Evolutionary conservation across 2,329 filamentous ascomycete species (phyloP).

Genomic region (Tympanopsis confertula): DNA sequence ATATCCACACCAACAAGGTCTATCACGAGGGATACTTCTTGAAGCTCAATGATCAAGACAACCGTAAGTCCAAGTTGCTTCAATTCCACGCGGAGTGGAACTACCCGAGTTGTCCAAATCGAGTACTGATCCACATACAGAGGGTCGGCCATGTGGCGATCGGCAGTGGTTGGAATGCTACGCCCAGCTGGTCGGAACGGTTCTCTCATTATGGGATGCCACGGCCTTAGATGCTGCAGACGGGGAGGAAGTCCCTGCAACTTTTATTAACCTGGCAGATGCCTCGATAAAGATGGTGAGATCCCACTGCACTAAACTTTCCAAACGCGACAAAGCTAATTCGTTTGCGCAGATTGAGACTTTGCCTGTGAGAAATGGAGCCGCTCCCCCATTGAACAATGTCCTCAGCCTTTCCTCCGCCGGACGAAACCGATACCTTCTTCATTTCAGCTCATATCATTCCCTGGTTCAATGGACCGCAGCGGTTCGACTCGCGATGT

Average conservation of each 20-base stretch:
- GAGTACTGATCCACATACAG: conserved; percentile 25
- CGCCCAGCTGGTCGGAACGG: conserved; percentile 58
- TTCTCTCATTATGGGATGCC: conserved; percentile 59
- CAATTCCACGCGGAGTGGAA: not conserved
- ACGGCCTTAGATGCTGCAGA: conserved; percentile 51
- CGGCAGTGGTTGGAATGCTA: conserved; percentile 59
- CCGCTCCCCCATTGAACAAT: conserved; percentile 48
- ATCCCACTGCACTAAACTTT: not conserved
- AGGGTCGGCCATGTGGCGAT: conserved; percentile 48
- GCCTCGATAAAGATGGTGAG: conserved; percentile 60
- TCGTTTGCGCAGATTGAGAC: conserved; percentile 35
- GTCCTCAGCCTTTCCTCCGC: conserved; percentile 58
- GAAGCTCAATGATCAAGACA: conserved; percentile 57
- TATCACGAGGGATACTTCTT: conserved; percentile 63
- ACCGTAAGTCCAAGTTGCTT: conserved; percentile 31
- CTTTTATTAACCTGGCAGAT: conserved; percentile 59
- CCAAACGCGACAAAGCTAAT: not conserved
- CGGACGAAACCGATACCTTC: conserved; percentile 56
- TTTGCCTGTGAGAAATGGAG: conserved; percentile 45
- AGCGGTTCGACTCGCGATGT: conserved; percentile 56
- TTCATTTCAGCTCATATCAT: conserved; percentile 58
- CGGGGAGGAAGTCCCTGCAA: conserved; percentile 50
- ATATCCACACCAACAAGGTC: conserved; percentile 57
- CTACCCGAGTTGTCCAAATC: no score
- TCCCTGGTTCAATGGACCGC: conserved; percentile 60